These are phyloP conservation scores for Xylariaceae sp. DNA, from an alignment of 2,329 filamentous ascomycete species.

Conservation along the genomic window DNA sequence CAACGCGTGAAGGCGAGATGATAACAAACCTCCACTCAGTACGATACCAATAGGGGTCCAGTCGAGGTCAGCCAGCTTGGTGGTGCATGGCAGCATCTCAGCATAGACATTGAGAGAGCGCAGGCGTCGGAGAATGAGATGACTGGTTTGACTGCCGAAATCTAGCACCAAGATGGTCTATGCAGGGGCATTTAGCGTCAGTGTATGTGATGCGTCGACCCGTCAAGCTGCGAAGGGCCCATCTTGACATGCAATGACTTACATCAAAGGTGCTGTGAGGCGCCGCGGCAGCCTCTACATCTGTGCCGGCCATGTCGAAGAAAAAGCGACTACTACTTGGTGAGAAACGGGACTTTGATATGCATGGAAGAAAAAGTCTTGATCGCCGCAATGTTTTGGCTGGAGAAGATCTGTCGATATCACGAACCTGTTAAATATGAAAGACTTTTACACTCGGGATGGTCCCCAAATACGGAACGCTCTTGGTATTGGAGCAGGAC, in stretches of 20 bases:
- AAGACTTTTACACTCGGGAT: no score
- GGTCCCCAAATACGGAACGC: no score
- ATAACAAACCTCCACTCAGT: conserved; percentile 58
- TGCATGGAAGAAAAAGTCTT: neutral
- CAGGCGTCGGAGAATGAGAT: conserved; percentile 69
- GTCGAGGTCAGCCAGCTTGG: conserved; percentile 68
- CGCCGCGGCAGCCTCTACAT: conserved; percentile 22
- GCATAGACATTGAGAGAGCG: conserved; percentile 73
- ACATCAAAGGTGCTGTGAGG: conserved; percentile 38
- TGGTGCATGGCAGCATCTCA: conserved; percentile 84
- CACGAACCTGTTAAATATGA: neutral
- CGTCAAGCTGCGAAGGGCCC: neutral
- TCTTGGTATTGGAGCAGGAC: no score
- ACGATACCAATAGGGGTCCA: conserved; percentile 84
- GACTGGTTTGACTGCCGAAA: conserved; percentile 63
- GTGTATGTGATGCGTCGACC: neutral
- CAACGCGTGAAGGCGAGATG: neutral
- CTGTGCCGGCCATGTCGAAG: conserved; percentile 8
- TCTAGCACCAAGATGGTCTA: conserved; percentile 69
- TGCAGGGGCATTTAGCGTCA: conserved; percentile 31
- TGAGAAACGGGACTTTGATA: neutral
- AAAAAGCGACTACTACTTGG: neutral
- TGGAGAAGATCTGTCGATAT: neutral
- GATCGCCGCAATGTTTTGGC: neutral
- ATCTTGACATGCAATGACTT: conserved; percentile 16